Conservation (phyloP, 768 basidiomycete species). For the Mycena olivaceomarginata region DNA sequence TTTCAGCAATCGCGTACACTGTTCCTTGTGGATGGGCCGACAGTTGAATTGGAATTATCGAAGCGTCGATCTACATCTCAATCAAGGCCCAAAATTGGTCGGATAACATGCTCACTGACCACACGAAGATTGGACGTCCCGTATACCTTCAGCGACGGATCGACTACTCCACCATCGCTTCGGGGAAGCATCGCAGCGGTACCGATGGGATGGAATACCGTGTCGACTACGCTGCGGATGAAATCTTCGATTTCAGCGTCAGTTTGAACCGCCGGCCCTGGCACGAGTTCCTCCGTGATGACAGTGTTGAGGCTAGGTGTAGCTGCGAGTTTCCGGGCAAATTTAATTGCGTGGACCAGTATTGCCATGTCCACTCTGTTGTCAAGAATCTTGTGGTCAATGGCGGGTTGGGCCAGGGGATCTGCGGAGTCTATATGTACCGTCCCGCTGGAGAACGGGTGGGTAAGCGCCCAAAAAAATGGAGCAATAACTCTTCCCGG, state of each 20-base stretch:
- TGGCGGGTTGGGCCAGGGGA: slow-evolving; percentile 39
- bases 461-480: slow-evolving; percentile 50
- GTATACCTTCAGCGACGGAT: slow-evolving; percentile 55
- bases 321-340: slow-evolving; percentile 38
- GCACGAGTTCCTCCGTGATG: too few relatives aligned
- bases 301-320: background rate
- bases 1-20: too few relatives aligned
- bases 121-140: slow-evolving; percentile 32
- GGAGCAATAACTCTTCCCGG: slow-evolving; percentile 49
- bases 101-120: background rate
- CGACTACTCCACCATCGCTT: slow-evolving; percentile 61
- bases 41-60: slow-evolving; percentile 18
- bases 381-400: slow-evolving; percentile 44
- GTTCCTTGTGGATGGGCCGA: too few relatives aligned
- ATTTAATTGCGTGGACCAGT: slow-evolving; percentile 46
- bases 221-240: background rate
- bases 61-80: slow-evolving; percentile 9
- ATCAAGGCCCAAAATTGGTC: background rate
- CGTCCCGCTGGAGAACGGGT: slow-evolving; percentile 63
- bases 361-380: slow-evolving; percentile 48
- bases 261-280: too few relatives aligned
- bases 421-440: slow-evolving; percentile 52
- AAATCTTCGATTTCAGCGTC: background rate
- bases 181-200: slow-evolving; percentile 60
- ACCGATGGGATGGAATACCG: slow-evolving; percentile 42